These are phyloP conservation scores for Xylariaceae sp. DNA, from an alignment of 2,329 filamentous ascomycete genomes.

Conservation along the genomic window DNA sequence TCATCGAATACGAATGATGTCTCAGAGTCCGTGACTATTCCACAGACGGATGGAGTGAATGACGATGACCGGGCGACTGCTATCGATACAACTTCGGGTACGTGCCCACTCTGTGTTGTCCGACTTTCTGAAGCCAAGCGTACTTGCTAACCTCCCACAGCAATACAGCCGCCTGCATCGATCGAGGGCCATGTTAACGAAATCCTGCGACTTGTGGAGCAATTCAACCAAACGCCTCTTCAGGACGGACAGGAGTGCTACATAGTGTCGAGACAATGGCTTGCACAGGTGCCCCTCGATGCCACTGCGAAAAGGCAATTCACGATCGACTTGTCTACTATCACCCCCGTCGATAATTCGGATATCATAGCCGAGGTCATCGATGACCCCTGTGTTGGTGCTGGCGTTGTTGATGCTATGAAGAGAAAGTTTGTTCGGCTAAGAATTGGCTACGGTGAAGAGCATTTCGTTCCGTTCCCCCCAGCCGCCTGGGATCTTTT, in stretches of 20 bases:
- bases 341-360: constrained; percentile 83
- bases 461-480: constrained; percentile 73
- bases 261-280: constrained; percentile 74
- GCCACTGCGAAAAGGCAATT: constrained; percentile 48
- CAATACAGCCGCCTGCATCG: constrained; percentile 30
- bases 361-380: constrained; percentile 66
- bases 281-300: constrained; percentile 64
- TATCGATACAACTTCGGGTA: constrained; percentile 9
- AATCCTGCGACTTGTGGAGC: constrained; percentile 58
- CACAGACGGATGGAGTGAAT: neutral
- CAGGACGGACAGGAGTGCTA: constrained; percentile 70
- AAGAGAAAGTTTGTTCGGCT: constrained; percentile 64
- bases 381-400: constrained; percentile 39
- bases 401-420: constrained; percentile 30
- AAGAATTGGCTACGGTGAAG: constrained; percentile 60
- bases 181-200: constrained; percentile 69
- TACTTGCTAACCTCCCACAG: constrained; percentile 19
- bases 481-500: constrained; percentile 77
- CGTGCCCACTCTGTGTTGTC: neutral
- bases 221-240: constrained; percentile 48
- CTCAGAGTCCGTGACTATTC: constrained; percentile 3
- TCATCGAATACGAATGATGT: constrained; percentile 9
- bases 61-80: neutral
- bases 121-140: neutral
- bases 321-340: constrained; percentile 52